These are phyloP conservation scores for Metarhizium robertsii DNA, from an alignment of 2,329 filamentous ascomycete genomes.

Conservation along the genomic window DNA sequence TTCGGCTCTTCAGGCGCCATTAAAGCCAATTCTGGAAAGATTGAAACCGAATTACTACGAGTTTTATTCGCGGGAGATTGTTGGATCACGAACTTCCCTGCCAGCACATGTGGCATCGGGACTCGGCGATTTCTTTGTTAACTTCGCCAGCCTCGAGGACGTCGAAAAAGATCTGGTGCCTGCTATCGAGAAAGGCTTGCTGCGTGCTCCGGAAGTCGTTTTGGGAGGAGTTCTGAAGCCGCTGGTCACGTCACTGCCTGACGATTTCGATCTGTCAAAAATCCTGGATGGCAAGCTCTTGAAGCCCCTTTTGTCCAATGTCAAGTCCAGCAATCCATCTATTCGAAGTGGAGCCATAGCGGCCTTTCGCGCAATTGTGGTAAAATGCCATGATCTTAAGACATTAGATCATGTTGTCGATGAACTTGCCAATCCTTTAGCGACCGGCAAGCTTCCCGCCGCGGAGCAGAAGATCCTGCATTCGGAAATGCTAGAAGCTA, in stretches of 20 bases:
- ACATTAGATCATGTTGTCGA: conserved; percentile 60
- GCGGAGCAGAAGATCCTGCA: conserved; percentile 79
- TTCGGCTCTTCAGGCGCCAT: conserved; percentile 58
- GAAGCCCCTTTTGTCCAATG: conserved; percentile 80
- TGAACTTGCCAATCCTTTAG: conserved; percentile 72
- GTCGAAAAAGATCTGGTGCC: conserved; percentile 68
- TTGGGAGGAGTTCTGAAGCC: conserved; percentile 69
- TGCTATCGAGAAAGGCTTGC: conserved; percentile 75
- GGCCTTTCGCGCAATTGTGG: conserved; percentile 64
- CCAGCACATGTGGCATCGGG: conserved; percentile 63
- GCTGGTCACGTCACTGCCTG: conserved; percentile 61
- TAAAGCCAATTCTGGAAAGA: conserved; percentile 50
- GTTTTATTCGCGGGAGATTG: conserved; percentile 78
- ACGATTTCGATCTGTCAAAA: conserved; percentile 66
- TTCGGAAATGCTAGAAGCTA: conserved; percentile 64
- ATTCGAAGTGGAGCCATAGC: conserved; percentile 69
- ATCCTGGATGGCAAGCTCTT: conserved; percentile 62
- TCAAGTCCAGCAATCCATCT: conserved; percentile 76
- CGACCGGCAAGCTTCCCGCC: conserved; percentile 71
- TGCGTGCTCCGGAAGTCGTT: conserved; percentile 85
- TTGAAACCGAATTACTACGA: conserved; percentile 65
- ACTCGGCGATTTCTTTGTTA: conserved; percentile 71
- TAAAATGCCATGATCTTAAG: conserved; percentile 46
- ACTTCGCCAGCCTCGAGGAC: conserved; percentile 66
- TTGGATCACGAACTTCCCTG: conserved; percentile 66